These are phyloP conservation scores for Phyllosticta citribraziliensis DNA, from an alignment of 2,329 filamentous ascomycete species.

Conservation along the genomic window DNA sequence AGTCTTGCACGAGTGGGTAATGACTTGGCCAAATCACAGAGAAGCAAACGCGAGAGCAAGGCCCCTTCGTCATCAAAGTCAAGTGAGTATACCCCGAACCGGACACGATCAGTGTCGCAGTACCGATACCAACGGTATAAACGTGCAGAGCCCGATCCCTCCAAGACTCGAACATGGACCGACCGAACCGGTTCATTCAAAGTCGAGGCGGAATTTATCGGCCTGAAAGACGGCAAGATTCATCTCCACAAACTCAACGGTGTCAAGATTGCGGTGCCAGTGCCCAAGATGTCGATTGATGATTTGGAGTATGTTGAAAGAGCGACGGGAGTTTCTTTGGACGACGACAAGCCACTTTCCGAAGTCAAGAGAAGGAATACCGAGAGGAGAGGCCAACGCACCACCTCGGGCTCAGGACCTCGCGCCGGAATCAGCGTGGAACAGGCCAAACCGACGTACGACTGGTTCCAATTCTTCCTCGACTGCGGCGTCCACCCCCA, in stretches of 20 bases:
- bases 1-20: constrained; percentile 60
- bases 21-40: constrained; percentile 62
- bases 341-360: constrained; percentile 86
- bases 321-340: constrained; percentile 73
- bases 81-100: constrained; percentile 47
- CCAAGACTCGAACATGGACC: constrained; percentile 85
- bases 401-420: constrained; percentile 38
- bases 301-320: constrained; percentile 93
- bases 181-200: constrained; percentile 94
- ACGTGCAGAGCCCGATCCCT: constrained; percentile 62
- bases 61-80: constrained; percentile 51
- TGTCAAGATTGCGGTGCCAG: constrained; percentile 93
- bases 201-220: constrained; percentile 93
- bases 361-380: constrained; percentile 56
- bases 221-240: constrained; percentile 89
- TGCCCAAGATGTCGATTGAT: constrained; percentile 89
- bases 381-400: constrained; percentile 18
- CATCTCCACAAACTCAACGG: constrained; percentile 97
- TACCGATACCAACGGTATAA: constrained; percentile 9
- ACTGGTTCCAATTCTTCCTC: constrained; percentile 99
- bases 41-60: constrained; percentile 60
- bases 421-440: constrained; percentile 54
- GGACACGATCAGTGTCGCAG: constrained; percentile 10
- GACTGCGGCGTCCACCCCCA: constrained; percentile 84
- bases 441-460: constrained; percentile 62